Evolutionary conservation across 495 filamentous ascomycete genomes (phyloP), one percentile per base, ranked within the genome.

Genomic region (Penicillium parvum): DNA sequence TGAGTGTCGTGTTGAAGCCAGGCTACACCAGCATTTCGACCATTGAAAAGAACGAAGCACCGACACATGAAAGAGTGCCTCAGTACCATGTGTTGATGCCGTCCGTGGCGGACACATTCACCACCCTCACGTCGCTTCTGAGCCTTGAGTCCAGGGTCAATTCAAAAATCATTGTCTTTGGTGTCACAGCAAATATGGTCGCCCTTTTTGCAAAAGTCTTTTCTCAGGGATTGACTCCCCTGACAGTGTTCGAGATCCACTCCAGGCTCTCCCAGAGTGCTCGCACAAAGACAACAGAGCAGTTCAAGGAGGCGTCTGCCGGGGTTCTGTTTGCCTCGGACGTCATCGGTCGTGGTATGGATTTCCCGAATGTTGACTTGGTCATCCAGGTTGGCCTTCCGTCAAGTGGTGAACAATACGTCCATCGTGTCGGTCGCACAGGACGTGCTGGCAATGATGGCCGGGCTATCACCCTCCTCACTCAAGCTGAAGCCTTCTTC

Each of bases 301-400:
- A 71, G 14, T 87, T 82, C 71, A 82, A 82, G 44, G 57, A 73
- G 15, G 74, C 76, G 0, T 55, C 55, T 4, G 60, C 63, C 19
- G 72, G 76, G 23, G 71, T 86, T 41, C 60, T 86, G 52, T 76
- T 85, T 50, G 83, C 83, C 23, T 78, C 78, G 11, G 83, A 86
- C 57, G 82, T 87, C 17, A 76, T 87, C 32, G 83, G 82, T 12
- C 76, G 83, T 38, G 83, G 83, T 20, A 91, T 96, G 88, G 91
- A 96, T 61, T 96, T 96, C 70, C 90, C 91, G 40, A 82, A 89
- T 50, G 91, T 96, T 38, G 84, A 89, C 32, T 79, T 95, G 49
- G 90, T 96, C 48, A 80, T 96, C 56, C 90, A 96, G 58, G 61
- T 91, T 39, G 86, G 88, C 34, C 53, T 84, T 10, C 88, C 90